Evolutionary conservation across 441 rosid genomes (phyloP), one percentile per base, ranked within the genome.

Genomic region (Metrosideros polymorpha): DNA sequence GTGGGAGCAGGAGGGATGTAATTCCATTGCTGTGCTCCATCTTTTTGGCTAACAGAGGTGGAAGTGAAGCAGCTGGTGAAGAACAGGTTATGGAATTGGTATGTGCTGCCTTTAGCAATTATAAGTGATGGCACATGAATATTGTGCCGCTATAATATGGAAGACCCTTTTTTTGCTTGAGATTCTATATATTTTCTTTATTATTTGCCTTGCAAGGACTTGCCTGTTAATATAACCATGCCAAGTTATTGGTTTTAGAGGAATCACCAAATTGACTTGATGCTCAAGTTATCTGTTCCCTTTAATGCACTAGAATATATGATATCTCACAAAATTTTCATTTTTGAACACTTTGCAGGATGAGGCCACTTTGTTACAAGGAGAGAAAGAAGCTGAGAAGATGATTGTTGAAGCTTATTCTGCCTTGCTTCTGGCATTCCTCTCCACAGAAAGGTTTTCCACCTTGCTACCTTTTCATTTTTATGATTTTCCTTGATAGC

Each of bases 361-460:
- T 87, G 97, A 94, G n/a, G 98, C 96, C 87, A 97, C 92, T 83
- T 52, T 98, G 90, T 89, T 94, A 88, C 94, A 97, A 93, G 97
- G 98, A 57, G 99, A 98, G 90, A 98, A 96, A 90, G 99, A 98
- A 92, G 98, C 98, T 4, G 99, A 97, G 92, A 97, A 95, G 94
- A 98, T 94, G 99, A 97, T 98, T 82, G 95, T 98, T 39, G 99
- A 97, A 93, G 99, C 99, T 79, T 98, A 98, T 88, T 88, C 99
- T 29, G 99, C 99, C 75, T 90, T 98, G 86, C 93, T 98, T 47
- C 98, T 98, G n/a, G 99, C 99, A 32, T 98, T 98, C 90, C 98
- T 98, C 89, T 97, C 99, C 66, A 98, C 98, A 45, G 98, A 97
- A 90, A 96, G 99, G 99, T 98, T 53, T 88, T 76, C 39, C 61